Evolutionary conservation across 768 basidiomycete genomes (phyloP), one percentile per base, ranked within the genome.

Genomic region (Termitomyces sp.): DNA sequence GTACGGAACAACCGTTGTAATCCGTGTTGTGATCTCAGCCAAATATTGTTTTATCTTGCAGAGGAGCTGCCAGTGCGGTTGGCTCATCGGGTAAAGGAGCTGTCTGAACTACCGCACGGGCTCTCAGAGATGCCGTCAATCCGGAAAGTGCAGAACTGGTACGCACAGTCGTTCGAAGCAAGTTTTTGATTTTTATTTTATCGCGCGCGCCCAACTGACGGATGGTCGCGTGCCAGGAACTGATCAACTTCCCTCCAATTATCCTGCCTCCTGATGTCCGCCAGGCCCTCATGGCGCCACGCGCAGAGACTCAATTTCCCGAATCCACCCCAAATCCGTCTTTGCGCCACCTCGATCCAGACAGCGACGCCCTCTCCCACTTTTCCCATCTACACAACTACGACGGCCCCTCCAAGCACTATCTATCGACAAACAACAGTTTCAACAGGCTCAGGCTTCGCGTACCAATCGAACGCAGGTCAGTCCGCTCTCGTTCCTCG

Each of bases 101-200:
- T 99, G 28, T 93, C 98, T 62, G 85, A 90, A 61, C 79, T 99
- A 3, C 97, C 97, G 0, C 90, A 98, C 71, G 88, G 91, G 53
- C 78, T 99, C 49, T 87, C 85, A 63, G 81, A 82, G 45, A 97
- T 97, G 96, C 84, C 88, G 0, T 90, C 88, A 38, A 98, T 99
- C 60, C 83, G 85, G 55, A 94, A 90, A 67, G 91, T 99, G 57
- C 95, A 94, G 75, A 88, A 96, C 65, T 99, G 97, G 97, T 99
- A 99, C 70, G 96, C 96, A 0, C 93, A 98, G 75, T 93, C 90
- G 15, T 98, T 99, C 69, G 91, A 98, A 81, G 96, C 95, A 51
- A 50, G 85, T n/a, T n/a, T n/a, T n/a, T 73, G 28, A 37, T 28
- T 2, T 28, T 2, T 28, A 41, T 10, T 10, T 10, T 19, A 8